Evolutionary conservation across 192 early-diverging fungal species (phyloP).

Genomic region (Borealophlyctis nickersoniae): DNA sequence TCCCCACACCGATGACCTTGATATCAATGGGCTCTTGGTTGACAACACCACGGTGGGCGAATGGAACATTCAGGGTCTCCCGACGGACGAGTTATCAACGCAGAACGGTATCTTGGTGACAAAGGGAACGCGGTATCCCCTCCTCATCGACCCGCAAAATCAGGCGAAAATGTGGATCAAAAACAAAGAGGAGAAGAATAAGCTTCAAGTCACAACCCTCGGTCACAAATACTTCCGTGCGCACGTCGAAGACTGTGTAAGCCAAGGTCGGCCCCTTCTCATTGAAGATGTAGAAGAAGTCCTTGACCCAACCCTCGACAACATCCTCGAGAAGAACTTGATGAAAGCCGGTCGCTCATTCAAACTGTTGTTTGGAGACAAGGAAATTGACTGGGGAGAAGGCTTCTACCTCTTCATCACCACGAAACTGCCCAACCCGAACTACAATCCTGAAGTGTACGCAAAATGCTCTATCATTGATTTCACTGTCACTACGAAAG

Average conservation of each 20-base stretch:
- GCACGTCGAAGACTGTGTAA: slow-evolving; percentile 59
- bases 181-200: slow-evolving; percentile 62
- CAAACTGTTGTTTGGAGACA: slow-evolving; percentile 64
- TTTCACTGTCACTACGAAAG: slow-evolving; percentile 61
- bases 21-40: slow-evolving; percentile 58
- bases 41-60: slow-evolving; percentile 61
- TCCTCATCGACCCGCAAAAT: slow-evolving; percentile 63
- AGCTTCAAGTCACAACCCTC: slow-evolving; percentile 53
- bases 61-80: slow-evolving; percentile 68
- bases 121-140: slow-evolving; percentile 56
- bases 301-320: slow-evolving; percentile 63
- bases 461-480: slow-evolving; percentile 65
- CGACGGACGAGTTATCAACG: slow-evolving; percentile 61
- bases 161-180: slow-evolving; percentile 67
- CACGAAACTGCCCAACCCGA: slow-evolving; percentile 64
- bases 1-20: slow-evolving; percentile 59
- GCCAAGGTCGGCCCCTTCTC: slow-evolving; percentile 54
- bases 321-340: slow-evolving; percentile 63
- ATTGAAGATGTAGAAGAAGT: slow-evolving; percentile 67
- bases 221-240: slow-evolving; percentile 61
- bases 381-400: slow-evolving; percentile 58
- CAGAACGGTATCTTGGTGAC: slow-evolving; percentile 67
- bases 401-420: slow-evolving; percentile 63
- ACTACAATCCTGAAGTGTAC: slow-evolving; percentile 64
- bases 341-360: slow-evolving; percentile 57